A percentile compares a stretch with the other conserved stretches of the same genome.
Evolutionary conservation across 352 stramenopile species (phyloP).

Genomic region (Pythium sp.): DNA sequence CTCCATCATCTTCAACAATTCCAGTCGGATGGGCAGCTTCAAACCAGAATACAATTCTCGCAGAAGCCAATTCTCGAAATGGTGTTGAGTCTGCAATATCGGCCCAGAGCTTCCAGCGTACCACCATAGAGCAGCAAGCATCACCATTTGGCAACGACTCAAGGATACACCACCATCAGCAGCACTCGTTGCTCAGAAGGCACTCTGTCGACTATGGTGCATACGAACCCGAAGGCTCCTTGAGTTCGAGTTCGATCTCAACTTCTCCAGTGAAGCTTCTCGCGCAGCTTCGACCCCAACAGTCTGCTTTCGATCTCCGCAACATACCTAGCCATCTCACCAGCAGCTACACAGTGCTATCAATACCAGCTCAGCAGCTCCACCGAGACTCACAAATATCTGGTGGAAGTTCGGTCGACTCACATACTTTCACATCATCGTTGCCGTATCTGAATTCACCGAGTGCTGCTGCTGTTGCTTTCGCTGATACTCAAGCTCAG

Average conservation of each 20-base stretch:
- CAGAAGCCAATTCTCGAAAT: background rate
- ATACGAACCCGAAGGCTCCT: background rate
- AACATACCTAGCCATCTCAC: background rate
- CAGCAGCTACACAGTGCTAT: background rate
- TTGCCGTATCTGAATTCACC: constrained; percentile 2
- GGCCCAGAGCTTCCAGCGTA: background rate
- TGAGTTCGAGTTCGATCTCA: background rate
- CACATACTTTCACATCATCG: background rate
- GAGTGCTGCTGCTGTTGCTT: background rate
- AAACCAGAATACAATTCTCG: background rate
- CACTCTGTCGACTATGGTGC: constrained; percentile 11
- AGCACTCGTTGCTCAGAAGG: background rate
- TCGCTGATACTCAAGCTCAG: background rate
- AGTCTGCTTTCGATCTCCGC: constrained; percentile 9
- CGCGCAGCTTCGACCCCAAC: constrained; percentile 4
- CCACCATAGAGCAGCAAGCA: background rate
- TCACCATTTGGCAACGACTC: background rate
- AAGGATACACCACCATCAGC: background rate
- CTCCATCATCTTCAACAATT: background rate
- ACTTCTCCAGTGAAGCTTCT: background rate
- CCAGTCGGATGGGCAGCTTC: constrained; percentile 1
- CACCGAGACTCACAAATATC: background rate
- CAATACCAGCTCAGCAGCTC: background rate
- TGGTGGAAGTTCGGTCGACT: background rate
- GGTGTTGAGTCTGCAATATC: background rate